Evolutionary conservation across 805 yeast species (phyloP).

Genomic region (Metschnikowia henanensis): DNA sequence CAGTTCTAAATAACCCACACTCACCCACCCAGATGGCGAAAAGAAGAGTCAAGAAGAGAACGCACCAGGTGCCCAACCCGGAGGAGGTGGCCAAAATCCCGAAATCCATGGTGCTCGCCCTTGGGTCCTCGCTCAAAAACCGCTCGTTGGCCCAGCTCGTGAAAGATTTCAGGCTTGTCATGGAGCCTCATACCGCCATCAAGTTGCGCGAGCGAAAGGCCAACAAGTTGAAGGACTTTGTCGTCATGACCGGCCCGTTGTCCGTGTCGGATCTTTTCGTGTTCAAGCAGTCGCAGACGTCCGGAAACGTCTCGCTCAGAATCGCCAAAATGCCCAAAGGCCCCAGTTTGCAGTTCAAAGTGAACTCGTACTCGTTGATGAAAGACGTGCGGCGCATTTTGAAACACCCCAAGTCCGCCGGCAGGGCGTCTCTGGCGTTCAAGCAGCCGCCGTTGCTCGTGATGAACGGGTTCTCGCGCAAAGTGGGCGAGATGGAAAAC

Average conservation of each 20-base stretch:
- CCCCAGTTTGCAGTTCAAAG: constrained; percentile 85
- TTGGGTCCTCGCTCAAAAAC: constrained; percentile 75
- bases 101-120: constrained; percentile 88
- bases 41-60: constrained; percentile 71
- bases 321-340: constrained; percentile 90
- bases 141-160: constrained; percentile 84
- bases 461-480: constrained; percentile 75
- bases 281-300: constrained; percentile 75
- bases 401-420: constrained; percentile 76
- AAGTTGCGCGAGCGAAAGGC: constrained; percentile 82
- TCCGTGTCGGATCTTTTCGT: constrained; percentile 88
- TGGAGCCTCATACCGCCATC: constrained; percentile 97
- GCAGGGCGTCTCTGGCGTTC: constrained; percentile 62
- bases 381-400: constrained; percentile 74
- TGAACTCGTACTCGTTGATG: constrained; percentile 73
- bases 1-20: neutral
- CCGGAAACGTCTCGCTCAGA: constrained; percentile 81
- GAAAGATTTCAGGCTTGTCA: constrained; percentile 79
- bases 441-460: constrained; percentile 86
- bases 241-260: constrained; percentile 98
- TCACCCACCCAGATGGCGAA: constrained; percentile 33
- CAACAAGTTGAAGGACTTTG: constrained; percentile 85
- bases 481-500: constrained; percentile 60
- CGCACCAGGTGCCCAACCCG: constrained; percentile 66
- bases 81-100: constrained; percentile 78